Percentiles rank a stretch among this genome's conserved stretches.
Evolutionary conservation across 495 filamentous ascomycete species (phyloP).

Genomic region (Talaromyces wortmannii): DNA sequence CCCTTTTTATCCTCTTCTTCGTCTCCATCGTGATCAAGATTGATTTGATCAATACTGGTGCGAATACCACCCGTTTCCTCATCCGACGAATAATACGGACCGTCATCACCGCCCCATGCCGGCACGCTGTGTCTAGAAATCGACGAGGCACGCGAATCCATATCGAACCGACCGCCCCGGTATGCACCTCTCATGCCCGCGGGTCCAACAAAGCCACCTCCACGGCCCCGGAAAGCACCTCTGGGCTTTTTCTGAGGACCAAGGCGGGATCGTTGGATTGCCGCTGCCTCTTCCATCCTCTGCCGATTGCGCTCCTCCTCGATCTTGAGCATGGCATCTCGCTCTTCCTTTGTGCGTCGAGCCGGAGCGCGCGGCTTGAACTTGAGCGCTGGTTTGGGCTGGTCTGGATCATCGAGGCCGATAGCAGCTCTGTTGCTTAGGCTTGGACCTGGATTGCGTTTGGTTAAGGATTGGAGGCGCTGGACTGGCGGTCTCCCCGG

Average conservation of each 20-base stretch:
- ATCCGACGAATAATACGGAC: constrained; percentile 30
- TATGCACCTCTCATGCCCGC: constrained; percentile 6
- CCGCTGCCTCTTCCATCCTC: constrained; percentile 35
- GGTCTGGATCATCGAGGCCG: constrained; percentile 11
- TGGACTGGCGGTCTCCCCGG: constrained; percentile 27
- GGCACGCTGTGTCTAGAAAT: constrained; percentile 21
- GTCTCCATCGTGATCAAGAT: constrained; percentile 34
- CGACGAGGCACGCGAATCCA: constrained; percentile 17
- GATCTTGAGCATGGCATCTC: constrained; percentile 39
- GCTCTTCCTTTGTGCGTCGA: constrained; percentile 47
- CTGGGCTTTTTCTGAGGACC: constrained; percentile 13
- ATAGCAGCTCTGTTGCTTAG: constrained; percentile 18
- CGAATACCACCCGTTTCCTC: constrained; percentile 32
- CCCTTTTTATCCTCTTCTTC: constrained; percentile 27
- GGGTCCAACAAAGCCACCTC: constrained; percentile 14
- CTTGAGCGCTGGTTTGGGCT: constrained; percentile 35
- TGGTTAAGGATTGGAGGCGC: constrained; percentile 37
- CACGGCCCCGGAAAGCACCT: constrained; percentile 24
- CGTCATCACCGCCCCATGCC: not conserved
- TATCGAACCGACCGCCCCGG: constrained; percentile 13
- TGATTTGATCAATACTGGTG: constrained; percentile 45
- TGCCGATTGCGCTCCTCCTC: constrained; percentile 40
- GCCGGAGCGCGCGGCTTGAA: constrained; percentile 37
- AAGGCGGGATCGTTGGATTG: constrained; percentile 30
- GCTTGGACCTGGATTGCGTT: constrained; percentile 29